Evolutionary conservation across 495 filamentous ascomycete genomes (phyloP).

Genomic region (Hyaloscypha hepaticicola): DNA sequence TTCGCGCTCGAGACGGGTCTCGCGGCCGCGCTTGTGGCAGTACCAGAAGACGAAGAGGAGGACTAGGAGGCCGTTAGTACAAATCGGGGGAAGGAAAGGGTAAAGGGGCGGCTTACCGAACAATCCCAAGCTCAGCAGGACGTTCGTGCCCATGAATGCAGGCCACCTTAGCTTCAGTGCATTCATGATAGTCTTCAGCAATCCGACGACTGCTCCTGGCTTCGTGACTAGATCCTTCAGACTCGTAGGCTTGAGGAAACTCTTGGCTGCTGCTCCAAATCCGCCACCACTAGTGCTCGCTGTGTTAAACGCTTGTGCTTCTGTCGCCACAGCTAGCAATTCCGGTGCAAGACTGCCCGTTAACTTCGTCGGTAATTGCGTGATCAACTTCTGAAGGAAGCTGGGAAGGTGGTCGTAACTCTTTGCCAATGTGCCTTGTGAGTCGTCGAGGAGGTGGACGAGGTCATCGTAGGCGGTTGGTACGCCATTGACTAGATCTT

Average conservation of each 20-base stretch:
- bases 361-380: slow-evolving; percentile 79
- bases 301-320: slow-evolving; percentile 64
- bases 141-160: slow-evolving; percentile 78
- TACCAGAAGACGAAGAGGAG: slow-evolving; percentile 94
- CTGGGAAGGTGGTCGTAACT: slow-evolving; percentile 76
- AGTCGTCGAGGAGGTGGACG: slow-evolving; percentile 74
- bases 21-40: slow-evolving; percentile 88
- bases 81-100: not conserved
- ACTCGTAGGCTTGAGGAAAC: slow-evolving; percentile 40
- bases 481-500: slow-evolving; percentile 86
- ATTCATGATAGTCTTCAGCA: slow-evolving; percentile 83
- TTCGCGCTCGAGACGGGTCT: slow-evolving; percentile 65
- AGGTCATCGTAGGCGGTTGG: slow-evolving; percentile 93
- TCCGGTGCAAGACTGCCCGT: slow-evolving; percentile 73
- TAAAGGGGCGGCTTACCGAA: slow-evolving; percentile 59
- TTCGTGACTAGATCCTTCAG: slow-evolving; percentile 82
- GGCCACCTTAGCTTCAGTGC: slow-evolving; percentile 83
- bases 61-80: slow-evolving; percentile 49
- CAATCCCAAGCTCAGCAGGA: slow-evolving; percentile 79
- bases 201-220: slow-evolving; percentile 74
- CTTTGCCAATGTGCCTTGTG: slow-evolving; percentile 70
- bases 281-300: slow-evolving; percentile 32
- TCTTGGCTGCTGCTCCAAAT: slow-evolving; percentile 36
- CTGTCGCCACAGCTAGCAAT: slow-evolving; percentile 70
- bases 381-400: slow-evolving; percentile 83